A percentile compares a stretch with the other conserved stretches of the same genome.
phyloP scores from a whole-genome alignment of 345 rosid species.

The Rubroshorea leprosula region DNA sequence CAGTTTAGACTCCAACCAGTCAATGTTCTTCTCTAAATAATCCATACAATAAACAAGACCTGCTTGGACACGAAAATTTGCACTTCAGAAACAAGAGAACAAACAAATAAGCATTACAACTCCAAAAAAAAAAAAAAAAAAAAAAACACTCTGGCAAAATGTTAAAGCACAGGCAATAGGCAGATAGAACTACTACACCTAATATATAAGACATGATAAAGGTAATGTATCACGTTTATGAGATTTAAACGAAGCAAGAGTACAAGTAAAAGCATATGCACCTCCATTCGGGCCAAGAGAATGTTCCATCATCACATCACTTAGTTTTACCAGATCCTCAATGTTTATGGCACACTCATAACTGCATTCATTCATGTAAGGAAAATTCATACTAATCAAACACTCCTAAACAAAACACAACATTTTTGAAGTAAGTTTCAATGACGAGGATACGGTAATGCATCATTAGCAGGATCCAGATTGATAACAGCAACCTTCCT shows the following conservation, averaged over 20 bases:
- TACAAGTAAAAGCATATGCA: slow-evolving; percentile 11
- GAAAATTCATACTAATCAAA: slow-evolving; percentile 10
- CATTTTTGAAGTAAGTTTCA: background rate
- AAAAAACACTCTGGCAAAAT: too few relatives aligned
- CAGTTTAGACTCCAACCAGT: slow-evolving; percentile 79
- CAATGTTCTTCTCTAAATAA: slow-evolving; percentile 81
- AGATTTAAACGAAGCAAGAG: background rate
- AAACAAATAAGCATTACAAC: background rate
- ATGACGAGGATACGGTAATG: slow-evolving; percentile 67
- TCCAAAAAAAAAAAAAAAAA: background rate
- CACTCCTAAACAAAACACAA: background rate
- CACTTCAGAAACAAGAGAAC: slow-evolving; percentile 5
- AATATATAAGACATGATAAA: too few relatives aligned
- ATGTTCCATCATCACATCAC: slow-evolving; percentile 76
- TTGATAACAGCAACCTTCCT: slow-evolving; percentile 90
- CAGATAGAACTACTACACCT: too few relatives aligned
- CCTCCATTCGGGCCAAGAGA: slow-evolving; percentile 98
- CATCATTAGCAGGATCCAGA: slow-evolving; percentile 92
- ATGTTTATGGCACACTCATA: slow-evolving; percentile 82
- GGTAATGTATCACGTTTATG: too few relatives aligned
- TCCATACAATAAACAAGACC: slow-evolving; percentile 91
- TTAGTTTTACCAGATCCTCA: slow-evolving; percentile 73
- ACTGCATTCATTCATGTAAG: slow-evolving; percentile 46
- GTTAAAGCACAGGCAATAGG: too few relatives aligned
- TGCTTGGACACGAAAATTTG: slow-evolving; percentile 18